Evolutionary conservation across 768 basidiomycete genomes (phyloP).

Genomic region (Tulasnella sp.): DNA sequence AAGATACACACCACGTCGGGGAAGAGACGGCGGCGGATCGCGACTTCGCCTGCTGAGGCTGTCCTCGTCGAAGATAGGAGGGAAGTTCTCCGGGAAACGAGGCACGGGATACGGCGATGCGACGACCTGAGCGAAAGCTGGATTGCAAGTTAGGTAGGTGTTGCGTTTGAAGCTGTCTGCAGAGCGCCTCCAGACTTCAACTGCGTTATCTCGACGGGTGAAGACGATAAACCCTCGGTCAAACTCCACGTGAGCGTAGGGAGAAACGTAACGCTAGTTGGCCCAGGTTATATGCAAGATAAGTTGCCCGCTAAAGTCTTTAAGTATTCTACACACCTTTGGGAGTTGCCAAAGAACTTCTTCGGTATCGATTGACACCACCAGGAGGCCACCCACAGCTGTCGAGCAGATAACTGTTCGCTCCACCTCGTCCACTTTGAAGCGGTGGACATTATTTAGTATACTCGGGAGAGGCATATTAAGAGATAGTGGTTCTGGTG

Average conservation of each 20-base stretch:
- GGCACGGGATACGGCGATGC: neutral
- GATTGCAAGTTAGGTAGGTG: neutral
- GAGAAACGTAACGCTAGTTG: conserved; percentile 44
- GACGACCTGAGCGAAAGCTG: neutral
- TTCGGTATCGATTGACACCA: conserved; percentile 51
- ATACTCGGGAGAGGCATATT: neutral
- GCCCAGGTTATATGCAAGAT: neutral
- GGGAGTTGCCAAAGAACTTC: conserved; percentile 60
- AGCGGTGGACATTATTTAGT: conserved; percentile 50
- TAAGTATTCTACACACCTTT: conserved; percentile 39
- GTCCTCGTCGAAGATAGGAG: neutral
- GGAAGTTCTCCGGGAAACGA: neutral
- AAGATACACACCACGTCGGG: conserved; percentile 50
- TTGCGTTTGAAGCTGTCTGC: neutral
- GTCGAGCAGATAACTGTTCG: conserved; percentile 59
- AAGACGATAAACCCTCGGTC: conserved; percentile 66
- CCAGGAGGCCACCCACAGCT: conserved; percentile 52
- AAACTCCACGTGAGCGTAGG: conserved; percentile 69
- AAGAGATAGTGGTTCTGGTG: neutral
- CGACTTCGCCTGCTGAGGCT: neutral
- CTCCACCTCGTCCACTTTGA: conserved; percentile 67
- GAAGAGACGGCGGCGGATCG: conserved; percentile 13
- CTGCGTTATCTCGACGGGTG: conserved; percentile 50
- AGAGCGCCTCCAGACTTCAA: conserved; percentile 64
- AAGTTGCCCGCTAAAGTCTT: neutral